phyloP scores from a whole-genome alignment of 202 grass and related monocot genomes.

The Cymbopogon flexuosus region DNA sequence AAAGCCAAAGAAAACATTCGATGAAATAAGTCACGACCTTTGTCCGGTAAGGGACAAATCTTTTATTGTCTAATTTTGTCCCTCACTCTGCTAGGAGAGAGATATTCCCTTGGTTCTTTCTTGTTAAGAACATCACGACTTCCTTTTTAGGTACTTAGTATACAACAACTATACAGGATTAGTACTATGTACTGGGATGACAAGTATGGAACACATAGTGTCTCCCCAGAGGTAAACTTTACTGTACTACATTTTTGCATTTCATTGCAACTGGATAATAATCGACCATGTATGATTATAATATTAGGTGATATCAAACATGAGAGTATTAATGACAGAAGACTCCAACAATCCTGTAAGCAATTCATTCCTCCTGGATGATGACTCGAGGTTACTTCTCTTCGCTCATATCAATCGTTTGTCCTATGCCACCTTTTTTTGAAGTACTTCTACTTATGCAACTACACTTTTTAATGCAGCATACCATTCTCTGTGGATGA shows the following conservation, averaged over 20 bases:
- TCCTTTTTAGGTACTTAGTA: conserved; percentile 72
- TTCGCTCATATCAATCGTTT: conserved; percentile 1
- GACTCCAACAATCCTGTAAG: conserved; percentile 91
- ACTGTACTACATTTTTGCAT: neutral
- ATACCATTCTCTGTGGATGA: conserved; percentile 98
- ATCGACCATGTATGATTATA: conserved; percentile 7
- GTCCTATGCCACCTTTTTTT: conserved; percentile 15
- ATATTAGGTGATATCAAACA: conserved; percentile 91
- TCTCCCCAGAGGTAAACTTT: conserved; percentile 79
- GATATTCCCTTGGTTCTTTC: conserved; percentile 29
- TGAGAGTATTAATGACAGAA: conserved; percentile 97
- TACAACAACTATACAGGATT: conserved; percentile 98
- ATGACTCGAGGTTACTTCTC: conserved; percentile 84
- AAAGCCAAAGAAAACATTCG: conserved; percentile 96
- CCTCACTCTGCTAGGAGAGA: neutral
- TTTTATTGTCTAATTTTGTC: conserved; percentile 2
- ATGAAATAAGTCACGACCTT: conserved; percentile 99
- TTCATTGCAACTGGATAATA: conserved; percentile 25
- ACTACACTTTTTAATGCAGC: conserved; percentile 51
- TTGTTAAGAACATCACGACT: conserved; percentile 30
- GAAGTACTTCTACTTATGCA: conserved; percentile 11
- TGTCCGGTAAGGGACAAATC: conserved; percentile 68
- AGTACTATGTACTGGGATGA: conserved; percentile 99
- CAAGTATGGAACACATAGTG: conserved; percentile 95
- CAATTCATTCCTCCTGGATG: conserved; percentile 98